phyloP scores from a whole-genome alignment of 2,329 filamentous ascomycete species.

The Fusarium sambucinum region DNA sequence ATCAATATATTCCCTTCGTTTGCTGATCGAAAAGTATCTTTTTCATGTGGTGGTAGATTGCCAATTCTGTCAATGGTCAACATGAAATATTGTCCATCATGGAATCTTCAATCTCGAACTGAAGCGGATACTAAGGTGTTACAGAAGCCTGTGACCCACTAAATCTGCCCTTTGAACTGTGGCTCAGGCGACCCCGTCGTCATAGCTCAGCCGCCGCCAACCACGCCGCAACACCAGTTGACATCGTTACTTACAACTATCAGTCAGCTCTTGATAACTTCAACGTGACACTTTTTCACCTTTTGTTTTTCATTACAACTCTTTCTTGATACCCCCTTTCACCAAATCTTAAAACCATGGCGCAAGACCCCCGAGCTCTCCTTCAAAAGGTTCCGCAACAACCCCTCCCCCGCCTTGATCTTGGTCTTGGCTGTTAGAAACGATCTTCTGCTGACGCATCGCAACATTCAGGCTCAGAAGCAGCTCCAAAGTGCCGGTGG shows the following conservation, averaged over 20 bases:
- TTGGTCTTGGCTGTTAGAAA: conserved; percentile 17
- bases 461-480: conserved; percentile 81
- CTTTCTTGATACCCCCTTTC: conserved; percentile 23
- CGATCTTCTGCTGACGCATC: conserved; percentile 16
- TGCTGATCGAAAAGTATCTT: background rate
- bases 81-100: background rate
- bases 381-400: conserved; percentile 75
- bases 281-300: conserved; percentile 29
- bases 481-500: conserved; percentile 77
- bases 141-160: conserved; percentile 23
- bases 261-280: conserved; percentile 31
- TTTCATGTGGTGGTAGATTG: background rate
- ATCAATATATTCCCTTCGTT: background rate
- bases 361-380: conserved; percentile 81
- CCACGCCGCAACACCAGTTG: conserved; percentile 32
- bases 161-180: conserved; percentile 23
- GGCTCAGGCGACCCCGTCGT: conserved; percentile 46
- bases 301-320: conserved; percentile 3
- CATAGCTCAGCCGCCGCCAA: conserved; percentile 44
- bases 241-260: conserved; percentile 33
- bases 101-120: conserved; percentile 19
- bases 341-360: conserved; percentile 62
- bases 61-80: background rate
- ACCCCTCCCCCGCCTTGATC: conserved; percentile 42
- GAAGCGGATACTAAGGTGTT: conserved; percentile 3